Evolutionary conservation across 768 basidiomycete genomes (phyloP), one percentile per base, ranked within the genome.

Genomic region (Kockovaella imperatae): DNA sequence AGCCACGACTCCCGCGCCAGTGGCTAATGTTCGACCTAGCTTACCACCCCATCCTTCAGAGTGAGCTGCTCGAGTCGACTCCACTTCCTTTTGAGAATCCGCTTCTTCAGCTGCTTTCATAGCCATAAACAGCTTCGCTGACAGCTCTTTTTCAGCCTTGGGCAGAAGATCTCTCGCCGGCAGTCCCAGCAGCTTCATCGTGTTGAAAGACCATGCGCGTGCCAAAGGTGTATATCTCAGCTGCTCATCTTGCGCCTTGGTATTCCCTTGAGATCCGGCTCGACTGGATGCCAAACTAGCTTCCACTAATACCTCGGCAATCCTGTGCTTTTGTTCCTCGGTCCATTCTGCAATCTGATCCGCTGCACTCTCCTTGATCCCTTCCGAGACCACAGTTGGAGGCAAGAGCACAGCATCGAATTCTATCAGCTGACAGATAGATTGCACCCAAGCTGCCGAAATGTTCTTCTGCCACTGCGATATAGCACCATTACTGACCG

Each of bases 41-140:
- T 59, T 54, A 2, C 74, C 74, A 14, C 73, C 73, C 71, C 70
- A 73, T 7, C 74, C 73, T 42, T 72, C 61, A 17, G 71, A 67
- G 17, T 67, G 59, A 21, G 60, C 59, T 38, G 62, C 65, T 31
- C 71, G 51, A 0, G 64, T 55, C 17, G 38, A 26, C 30, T 57
- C 56, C 13, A 57, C 56, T 42, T 42, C 28, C 44, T 57, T 49
- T n/a, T 49, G 36, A 20, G n/a, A 14, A 26, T 34, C 21, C 14
- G 13, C 30, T 20, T 65, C 57, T 29, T 62, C 50, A 2, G 57
- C 49, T 5, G 60, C 56, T 38, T 68, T 57, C 8, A 65, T 46
- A 4, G 61, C 64, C 26, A 56, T 49, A 52, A 67, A 70, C 26
- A 70, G 52, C 7, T 62, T 65, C 13, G 5, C 17, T 1, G 60